Percentiles rank a stretch among this genome's conserved stretches.
Conservation (phyloP, 257 asterid species). For the Scutellaria barbata region DNA sequence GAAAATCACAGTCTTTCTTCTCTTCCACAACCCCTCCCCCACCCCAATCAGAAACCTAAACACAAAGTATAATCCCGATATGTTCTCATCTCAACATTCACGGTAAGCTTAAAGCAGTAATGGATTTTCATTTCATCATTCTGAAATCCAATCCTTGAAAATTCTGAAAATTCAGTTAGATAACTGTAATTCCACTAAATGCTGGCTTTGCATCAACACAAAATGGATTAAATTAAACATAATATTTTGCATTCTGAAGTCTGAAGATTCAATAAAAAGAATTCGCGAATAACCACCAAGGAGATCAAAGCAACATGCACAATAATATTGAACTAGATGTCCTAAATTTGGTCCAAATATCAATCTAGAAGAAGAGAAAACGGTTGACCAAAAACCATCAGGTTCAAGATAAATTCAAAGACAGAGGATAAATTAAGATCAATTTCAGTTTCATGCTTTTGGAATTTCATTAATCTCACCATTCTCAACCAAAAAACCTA, state of each 20-base stretch:
- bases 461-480: constrained; percentile 5
- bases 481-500: neutral
- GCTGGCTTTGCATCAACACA: neutral
- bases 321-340: neutral
- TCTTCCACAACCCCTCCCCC: neutral
- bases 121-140: neutral
- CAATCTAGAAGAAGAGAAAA: neutral
- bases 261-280: neutral
- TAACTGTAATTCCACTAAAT: neutral
- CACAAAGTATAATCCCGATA: neutral
- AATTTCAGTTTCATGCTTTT: neutral
- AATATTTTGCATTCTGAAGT: neutral
- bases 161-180: constrained; percentile 20
- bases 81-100: neutral
- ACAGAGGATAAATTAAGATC: neutral
- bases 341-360: neutral
- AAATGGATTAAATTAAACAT: neutral
- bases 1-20: neutral
- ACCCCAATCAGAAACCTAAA: neutral
- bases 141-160: neutral
- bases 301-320: neutral
- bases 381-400: neutral
- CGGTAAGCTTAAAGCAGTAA: neutral
- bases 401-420: neutral
- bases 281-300: neutral